Evolutionary conservation across 345 rosid genomes (phyloP).

Genomic region (Linum tenue): DNA sequence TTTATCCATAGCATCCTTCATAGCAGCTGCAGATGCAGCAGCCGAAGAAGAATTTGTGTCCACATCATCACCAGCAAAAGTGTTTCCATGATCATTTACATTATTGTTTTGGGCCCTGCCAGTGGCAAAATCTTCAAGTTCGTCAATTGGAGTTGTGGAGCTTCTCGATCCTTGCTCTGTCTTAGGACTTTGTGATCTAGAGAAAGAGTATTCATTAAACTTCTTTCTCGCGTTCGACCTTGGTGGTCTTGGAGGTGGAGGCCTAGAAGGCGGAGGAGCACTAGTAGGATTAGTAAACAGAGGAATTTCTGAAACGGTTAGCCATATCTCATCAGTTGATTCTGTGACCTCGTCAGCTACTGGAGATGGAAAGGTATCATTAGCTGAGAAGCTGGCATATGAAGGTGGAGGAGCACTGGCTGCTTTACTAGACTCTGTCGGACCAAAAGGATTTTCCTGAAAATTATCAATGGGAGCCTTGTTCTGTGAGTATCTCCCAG

Average conservation of each 20-base stretch:
- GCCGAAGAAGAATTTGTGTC: slow-evolving; percentile 51
- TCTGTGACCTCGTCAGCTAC: slow-evolving; percentile 44
- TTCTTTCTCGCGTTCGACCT: slow-evolving; percentile 45
- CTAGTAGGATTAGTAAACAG: slow-evolving; percentile 72
- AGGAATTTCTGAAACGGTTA: slow-evolving; percentile 88
- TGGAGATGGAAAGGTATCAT: slow-evolving; percentile 35
- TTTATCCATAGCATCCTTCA: slow-evolving; percentile 97
- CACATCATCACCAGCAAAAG: slow-evolving; percentile 42
- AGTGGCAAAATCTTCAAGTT: slow-evolving; percentile 61
- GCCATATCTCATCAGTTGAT: slow-evolving; percentile 72
- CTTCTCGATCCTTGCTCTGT: slow-evolving; percentile 31
- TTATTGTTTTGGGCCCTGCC: slow-evolving; percentile 31
- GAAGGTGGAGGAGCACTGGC: slow-evolving; percentile 39
- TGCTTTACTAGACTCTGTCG: slow-evolving; percentile 18
- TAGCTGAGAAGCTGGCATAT: slow-evolving; percentile 27
- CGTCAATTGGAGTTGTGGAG: slow-evolving; percentile 56
- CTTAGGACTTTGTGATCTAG: slow-evolving; percentile 38
- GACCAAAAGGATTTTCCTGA: slow-evolving; percentile 40
- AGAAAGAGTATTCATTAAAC: slow-evolving; percentile 34
- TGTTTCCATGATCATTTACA: slow-evolving; percentile 37
- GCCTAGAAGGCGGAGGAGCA: slow-evolving; percentile 93
- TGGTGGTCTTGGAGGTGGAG: slow-evolving; percentile 90
- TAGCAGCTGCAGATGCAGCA: slow-evolving; percentile 90
- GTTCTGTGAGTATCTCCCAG: slow-evolving; percentile 30
- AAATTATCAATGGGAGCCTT: slow-evolving; percentile 33